Base-by-base conservation (phyloP, 2,329 filamentous ascomycete species). In the Microsporum ferrugineum region DNA sequence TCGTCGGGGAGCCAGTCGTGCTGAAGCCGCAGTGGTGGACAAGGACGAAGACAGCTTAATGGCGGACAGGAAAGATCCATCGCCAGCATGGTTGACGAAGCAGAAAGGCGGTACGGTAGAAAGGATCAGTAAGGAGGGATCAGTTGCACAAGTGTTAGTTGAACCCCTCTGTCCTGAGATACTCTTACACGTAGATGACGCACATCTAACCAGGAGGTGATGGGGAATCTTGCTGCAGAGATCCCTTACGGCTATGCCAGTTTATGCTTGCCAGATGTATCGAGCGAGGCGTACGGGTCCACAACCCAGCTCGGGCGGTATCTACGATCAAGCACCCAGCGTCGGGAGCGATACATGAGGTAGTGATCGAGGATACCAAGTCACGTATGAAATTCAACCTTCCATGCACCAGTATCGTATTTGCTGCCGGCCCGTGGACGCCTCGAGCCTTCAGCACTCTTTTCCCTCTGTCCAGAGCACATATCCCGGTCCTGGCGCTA, bases 351-450 rank as follows among this genome's bases (percentile, higher is more conserved):
- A 70, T 88, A 57, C 78, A 77, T 1, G 78, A 77, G 36, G 71
- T 88, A 12, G 73, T 76, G 31, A 76, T 88, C 2, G 67, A 76
- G 7, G 75, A 78, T 61, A 73, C 74, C 1, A 67, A 61, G 29
- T 67, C 69, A 1, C 64, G 68, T 5, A 60, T 60, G 1, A 65
- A 68, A 53, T 67, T 61, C 5, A 68, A 36, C 0, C 61, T 91
- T 1, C 79, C 84, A 0, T 89, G 87, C 68, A 82, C 80, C 0
- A 81, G 82, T 8, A 70, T 92, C 29, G 75, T 91, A 14, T 79
- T 92, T 63, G 76, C 86, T 0, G 82, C 87, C 0, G 88, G 88
- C 2, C 81, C 84, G 2, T 92, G 89, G 88, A 87, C 87, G 0
- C 79, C 83, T 0, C 73, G 74, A 36, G 83, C 89, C n/a, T 87